These are phyloP conservation scores for Schizosaccharomyces lindneri DNA, from an alignment of 805 yeast genomes.

Conservation along the genomic window DNA sequence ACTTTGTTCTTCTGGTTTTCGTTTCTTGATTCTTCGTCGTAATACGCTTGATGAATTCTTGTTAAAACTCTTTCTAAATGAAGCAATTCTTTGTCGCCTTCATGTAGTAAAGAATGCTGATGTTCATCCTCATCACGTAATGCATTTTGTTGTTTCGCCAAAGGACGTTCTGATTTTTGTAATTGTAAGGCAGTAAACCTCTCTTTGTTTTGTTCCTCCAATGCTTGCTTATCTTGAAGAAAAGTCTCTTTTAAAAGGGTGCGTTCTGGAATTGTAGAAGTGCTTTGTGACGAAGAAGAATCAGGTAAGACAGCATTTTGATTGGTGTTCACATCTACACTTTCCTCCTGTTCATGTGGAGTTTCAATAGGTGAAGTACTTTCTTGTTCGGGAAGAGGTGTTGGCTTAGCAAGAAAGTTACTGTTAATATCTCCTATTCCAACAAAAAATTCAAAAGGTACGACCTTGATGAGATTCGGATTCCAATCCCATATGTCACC, in stretches of 20 bases:
- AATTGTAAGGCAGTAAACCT: conserved; percentile 39
- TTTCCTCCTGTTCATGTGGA: conserved; percentile 1
- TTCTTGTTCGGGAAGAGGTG: not conserved
- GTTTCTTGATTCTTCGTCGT: conserved; percentile 16
- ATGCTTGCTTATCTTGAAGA: not conserved
- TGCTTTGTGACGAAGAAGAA: not conserved
- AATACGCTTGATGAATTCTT: conserved; percentile 44
- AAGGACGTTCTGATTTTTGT: conserved; percentile 60
- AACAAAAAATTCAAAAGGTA: conserved; percentile 86
- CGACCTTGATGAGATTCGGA: conserved; percentile 57
- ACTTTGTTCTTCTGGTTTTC: conserved; percentile 6
- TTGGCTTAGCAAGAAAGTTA: conserved; percentile 62
- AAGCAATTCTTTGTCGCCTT: conserved; percentile 57
- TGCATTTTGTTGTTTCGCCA: conserved; percentile 58
- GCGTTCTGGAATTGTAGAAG: not conserved
- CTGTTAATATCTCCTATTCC: conserved; percentile 96
- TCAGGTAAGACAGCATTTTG: conserved; percentile 5
- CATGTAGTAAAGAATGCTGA: conserved; percentile 27
- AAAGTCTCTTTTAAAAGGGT: not conserved
- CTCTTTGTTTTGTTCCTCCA: not conserved
- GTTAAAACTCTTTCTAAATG: conserved; percentile 36
- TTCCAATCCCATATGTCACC: conserved; percentile 99
- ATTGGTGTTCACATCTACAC: conserved; percentile 8
- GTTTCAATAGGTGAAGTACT: not conserved
- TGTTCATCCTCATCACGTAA: conserved; percentile 23